phyloP scores from a whole-genome alignment of 352 stramenopile species.

The Blastocystis sp. region DNA sequence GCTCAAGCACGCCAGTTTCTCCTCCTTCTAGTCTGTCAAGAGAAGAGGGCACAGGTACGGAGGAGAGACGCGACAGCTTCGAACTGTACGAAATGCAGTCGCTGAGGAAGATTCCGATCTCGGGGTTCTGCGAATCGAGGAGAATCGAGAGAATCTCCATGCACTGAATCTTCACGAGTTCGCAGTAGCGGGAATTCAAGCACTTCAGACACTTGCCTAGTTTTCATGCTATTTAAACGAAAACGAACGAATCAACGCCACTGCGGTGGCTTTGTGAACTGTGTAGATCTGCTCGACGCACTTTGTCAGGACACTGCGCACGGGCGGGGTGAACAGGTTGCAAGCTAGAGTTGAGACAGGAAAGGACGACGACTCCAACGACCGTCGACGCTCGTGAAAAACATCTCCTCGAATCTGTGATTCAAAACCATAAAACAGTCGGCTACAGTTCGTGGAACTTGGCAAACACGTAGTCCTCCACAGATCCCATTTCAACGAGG shows the following conservation, averaged over 20 bases:
- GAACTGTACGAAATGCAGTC: slow-evolving; percentile 37
- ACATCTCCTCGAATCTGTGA: slow-evolving; percentile 51
- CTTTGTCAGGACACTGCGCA: slow-evolving; percentile 37
- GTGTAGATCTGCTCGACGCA: slow-evolving; percentile 61
- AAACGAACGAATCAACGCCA: slow-evolving; percentile 28
- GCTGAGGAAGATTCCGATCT: slow-evolving; percentile 62
- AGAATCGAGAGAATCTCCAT: slow-evolving; percentile 64
- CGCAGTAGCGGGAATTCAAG: slow-evolving; percentile 39
- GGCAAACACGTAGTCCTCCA: slow-evolving; percentile 54
- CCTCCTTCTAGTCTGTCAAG: slow-evolving; percentile 23
- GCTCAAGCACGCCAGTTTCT: slow-evolving; percentile 3
- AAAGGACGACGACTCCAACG: slow-evolving; percentile 1
- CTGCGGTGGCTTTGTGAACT: slow-evolving; percentile 19
- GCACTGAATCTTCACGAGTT: slow-evolving; percentile 61
- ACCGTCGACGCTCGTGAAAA: slow-evolving; percentile 8
- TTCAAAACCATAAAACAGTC: background rate
- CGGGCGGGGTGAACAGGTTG: slow-evolving; percentile 59
- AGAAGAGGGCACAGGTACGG: background rate
- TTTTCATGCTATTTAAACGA: background rate
- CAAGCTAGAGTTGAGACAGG: slow-evolving; percentile 6
- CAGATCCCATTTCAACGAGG: slow-evolving; percentile 11
- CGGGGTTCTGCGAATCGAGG: slow-evolving; percentile 12
- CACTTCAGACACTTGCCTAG: slow-evolving; percentile 56
- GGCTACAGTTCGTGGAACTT: slow-evolving; percentile 44
- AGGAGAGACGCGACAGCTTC: slow-evolving; percentile 26